These are phyloP conservation scores for Lentinula sp. DNA, from an alignment of 768 basidiomycete genomes.

Conservation along the genomic window DNA sequence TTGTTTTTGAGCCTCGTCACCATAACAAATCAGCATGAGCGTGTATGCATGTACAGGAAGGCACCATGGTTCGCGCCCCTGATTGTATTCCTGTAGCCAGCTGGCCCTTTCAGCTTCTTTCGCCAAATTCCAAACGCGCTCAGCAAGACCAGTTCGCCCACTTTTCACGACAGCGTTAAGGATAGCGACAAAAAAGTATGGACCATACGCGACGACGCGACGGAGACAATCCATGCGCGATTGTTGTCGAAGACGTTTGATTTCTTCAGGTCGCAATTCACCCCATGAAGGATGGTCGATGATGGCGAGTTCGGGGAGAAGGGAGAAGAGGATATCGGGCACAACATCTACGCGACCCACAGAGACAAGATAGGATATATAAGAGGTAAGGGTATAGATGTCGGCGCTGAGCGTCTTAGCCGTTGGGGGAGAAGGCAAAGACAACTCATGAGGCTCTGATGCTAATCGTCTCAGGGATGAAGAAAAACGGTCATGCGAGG, in stretches of 20 bases:
- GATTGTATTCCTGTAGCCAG: conserved; percentile 24
- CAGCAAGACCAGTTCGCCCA: conserved; percentile 46
- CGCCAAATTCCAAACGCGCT: conserved; percentile 60
- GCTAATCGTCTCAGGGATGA: conserved; percentile 1
- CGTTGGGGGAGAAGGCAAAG: not conserved
- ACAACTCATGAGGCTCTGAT: conserved; percentile 4
- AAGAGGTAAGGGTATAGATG: conserved; percentile 41
- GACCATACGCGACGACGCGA: conserved; percentile 47
- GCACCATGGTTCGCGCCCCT: conserved; percentile 46
- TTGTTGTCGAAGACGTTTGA: conserved; percentile 12
- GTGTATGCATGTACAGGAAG: conserved; percentile 67
- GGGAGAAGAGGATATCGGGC: conserved; percentile 37
- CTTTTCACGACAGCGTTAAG: conserved; percentile 57
- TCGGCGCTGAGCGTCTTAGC: conserved; percentile 21
- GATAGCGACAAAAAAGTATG: conserved; percentile 51
- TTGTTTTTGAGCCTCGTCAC: conserved; percentile 25
- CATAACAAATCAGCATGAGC: conserved; percentile 61
- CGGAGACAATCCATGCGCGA: conserved; percentile 21
- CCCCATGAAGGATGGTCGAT: conserved; percentile 34
- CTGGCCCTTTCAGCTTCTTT: conserved; percentile 53
- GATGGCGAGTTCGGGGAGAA: conserved; percentile 49
- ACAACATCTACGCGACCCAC: conserved; percentile 42
- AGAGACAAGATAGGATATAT: conserved; percentile 45
- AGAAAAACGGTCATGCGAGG: not conserved
- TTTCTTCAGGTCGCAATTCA: conserved; percentile 10